phyloP scores from a whole-genome alignment of 345 rosid genomes.

The Schrenkiella parvula region DNA sequence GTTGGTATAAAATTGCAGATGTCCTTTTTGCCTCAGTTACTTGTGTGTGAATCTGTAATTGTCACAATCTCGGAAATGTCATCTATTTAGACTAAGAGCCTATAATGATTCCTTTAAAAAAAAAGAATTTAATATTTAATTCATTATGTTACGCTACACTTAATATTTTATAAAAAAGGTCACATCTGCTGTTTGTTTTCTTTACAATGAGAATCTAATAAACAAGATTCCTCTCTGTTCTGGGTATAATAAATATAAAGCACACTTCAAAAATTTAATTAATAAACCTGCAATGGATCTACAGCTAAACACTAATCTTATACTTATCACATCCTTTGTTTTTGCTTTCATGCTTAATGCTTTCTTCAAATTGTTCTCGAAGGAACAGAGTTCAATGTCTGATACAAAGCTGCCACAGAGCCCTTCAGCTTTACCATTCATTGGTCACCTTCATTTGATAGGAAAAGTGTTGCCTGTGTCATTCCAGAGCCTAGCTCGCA shows the following conservation, averaged over 20 bases:
- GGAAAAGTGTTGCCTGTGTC: conserved; percentile 36
- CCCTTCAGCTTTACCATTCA: conserved; percentile 47
- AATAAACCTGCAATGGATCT: conserved; percentile 20
- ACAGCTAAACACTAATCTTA: background rate
- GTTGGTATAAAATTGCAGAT: background rate
- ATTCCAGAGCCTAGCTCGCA: conserved; percentile 28
- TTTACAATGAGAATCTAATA: conserved; percentile 23
- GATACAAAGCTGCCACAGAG: conserved; percentile 36
- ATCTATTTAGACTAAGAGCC: background rate
- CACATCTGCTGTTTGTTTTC: conserved; percentile 23
- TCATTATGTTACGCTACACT: background rate
- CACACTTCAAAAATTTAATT: background rate
- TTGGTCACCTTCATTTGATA: conserved; percentile 52
- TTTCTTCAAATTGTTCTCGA: conserved; percentile 17
- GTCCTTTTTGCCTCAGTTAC: background rate
- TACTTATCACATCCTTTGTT: conserved; percentile 12
- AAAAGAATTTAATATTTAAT: background rate
- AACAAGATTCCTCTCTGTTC: conserved; percentile 19
- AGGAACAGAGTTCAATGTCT: background rate
- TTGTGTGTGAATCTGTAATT: background rate
- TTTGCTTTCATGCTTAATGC: conserved; percentile 13
- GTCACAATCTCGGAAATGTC: background rate
- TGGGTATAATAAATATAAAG: conserved; percentile 15
- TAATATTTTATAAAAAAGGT: background rate
- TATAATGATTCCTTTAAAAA: background rate